These are phyloP conservation scores for Millerozyma acaciae DNA, from an alignment of 805 yeast genomes.

Conservation along the genomic window DNA sequence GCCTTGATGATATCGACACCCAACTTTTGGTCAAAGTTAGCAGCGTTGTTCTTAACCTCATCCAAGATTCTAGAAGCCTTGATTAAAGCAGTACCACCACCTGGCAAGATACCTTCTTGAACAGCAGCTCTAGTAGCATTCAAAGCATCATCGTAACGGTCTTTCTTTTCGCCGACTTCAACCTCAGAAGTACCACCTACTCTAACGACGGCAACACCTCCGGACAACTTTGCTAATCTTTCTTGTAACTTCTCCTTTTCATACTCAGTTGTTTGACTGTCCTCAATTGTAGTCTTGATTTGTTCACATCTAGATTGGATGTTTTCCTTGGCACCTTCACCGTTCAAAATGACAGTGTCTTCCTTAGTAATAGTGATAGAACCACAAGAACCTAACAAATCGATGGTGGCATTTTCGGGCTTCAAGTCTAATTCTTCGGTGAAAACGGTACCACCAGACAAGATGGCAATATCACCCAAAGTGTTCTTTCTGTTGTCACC, in stretches of 20 bases:
- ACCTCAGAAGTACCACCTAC: conserved; percentile 97
- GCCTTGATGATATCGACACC: conserved; percentile 92
- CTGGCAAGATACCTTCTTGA: conserved; percentile 97
- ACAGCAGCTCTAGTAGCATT: conserved; percentile 99
- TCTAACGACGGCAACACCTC: conserved; percentile 97
- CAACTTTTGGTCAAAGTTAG: conserved; percentile 90
- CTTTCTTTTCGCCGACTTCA: conserved; percentile 99
- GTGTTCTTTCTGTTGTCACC: conserved; percentile 98
- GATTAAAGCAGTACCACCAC: conserved; percentile 97
- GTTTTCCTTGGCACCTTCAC: conserved; percentile 81
- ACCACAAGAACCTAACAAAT: conserved; percentile 87
- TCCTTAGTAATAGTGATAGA: conserved; percentile 91
- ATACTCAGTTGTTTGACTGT: conserved; percentile 76
- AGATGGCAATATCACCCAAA: conserved; percentile 89
- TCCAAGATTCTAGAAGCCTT: conserved; percentile 83
- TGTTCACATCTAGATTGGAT: conserved; percentile 88
- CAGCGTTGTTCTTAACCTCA: conserved; percentile 57
- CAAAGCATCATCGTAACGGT: conserved; percentile 96
- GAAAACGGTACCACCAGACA: conserved; percentile 88
- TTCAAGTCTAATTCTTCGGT: conserved; percentile 94
- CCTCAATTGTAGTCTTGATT: conserved; percentile 77
- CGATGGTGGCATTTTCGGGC: conserved; percentile 91
- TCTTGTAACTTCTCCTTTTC: conserved; percentile 97
- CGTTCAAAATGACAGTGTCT: conserved; percentile 91
- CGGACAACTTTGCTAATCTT: conserved; percentile 93